Evolutionary conservation across 768 basidiomycete genomes (phyloP).

Genomic region (Myochromella boudieri): DNA sequence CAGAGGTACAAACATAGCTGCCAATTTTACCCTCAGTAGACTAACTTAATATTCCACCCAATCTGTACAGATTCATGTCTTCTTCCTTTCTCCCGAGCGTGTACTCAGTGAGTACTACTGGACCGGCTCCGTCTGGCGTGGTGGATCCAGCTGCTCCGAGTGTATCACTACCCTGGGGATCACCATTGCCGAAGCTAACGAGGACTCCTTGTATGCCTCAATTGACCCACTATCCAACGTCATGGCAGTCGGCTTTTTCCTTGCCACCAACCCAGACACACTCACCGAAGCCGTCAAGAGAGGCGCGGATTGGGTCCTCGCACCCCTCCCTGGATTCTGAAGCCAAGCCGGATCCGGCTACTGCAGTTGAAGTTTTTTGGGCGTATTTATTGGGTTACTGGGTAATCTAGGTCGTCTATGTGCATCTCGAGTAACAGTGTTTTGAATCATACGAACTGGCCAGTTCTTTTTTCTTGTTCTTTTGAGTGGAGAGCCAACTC

Average conservation of each 20-base stretch:
- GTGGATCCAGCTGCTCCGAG: slow-evolving; percentile 1
- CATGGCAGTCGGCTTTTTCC: background rate
- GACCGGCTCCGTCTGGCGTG: background rate
- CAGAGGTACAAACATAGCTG: background rate
- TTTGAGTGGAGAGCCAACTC: too few relatives aligned
- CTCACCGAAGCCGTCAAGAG: background rate
- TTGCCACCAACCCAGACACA: too few relatives aligned
- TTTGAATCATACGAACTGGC: too few relatives aligned
- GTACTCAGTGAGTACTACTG: slow-evolving; percentile 4
- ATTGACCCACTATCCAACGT: background rate
- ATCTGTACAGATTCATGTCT: background rate
- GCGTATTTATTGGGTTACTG: too few relatives aligned
- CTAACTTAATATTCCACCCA: background rate
- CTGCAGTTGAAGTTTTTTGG: too few relatives aligned
- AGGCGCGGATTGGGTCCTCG: background rate
- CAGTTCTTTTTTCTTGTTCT: too few relatives aligned
- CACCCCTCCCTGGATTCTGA: slow-evolving; percentile 1
- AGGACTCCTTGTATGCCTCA: background rate
- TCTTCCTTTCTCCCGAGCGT: background rate
- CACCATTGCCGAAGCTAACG: background rate
- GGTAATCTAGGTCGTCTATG: too few relatives aligned
- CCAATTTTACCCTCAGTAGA: background rate
- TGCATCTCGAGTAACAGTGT: too few relatives aligned
- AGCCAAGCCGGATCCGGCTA: too few relatives aligned
- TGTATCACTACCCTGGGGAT: slow-evolving; percentile 1